These are phyloP conservation scores for Mortierella sp. DNA, from an alignment of 371 early-diverging fungal genomes.

Conservation along the genomic window DNA sequence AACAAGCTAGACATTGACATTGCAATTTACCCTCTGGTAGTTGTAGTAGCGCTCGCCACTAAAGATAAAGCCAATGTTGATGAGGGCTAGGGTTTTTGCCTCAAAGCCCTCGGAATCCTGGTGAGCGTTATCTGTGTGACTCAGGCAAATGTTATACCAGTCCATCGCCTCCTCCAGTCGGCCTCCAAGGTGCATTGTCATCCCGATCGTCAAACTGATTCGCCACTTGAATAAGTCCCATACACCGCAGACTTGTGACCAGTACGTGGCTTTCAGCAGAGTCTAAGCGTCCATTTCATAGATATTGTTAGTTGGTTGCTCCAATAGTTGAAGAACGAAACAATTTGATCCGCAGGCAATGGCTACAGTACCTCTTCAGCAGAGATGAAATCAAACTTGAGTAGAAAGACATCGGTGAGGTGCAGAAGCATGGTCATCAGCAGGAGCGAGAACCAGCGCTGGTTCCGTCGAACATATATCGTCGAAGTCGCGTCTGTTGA, in stretches of 20 bases:
- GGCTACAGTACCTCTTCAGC: slow-evolving; percentile 41
- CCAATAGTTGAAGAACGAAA: background rate
- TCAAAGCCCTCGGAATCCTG: slow-evolving; percentile 51
- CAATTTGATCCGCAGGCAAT: slow-evolving; percentile 10
- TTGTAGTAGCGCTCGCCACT: slow-evolving; percentile 38
- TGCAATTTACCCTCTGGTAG: slow-evolving; percentile 25
- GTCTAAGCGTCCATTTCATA: slow-evolving; percentile 11
- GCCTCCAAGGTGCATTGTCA: slow-evolving; percentile 45
- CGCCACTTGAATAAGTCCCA: slow-evolving; percentile 52
- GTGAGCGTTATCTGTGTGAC: slow-evolving; percentile 17
- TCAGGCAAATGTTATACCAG: slow-evolving; percentile 48
- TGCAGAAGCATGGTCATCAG: slow-evolving; percentile 55
- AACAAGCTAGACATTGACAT: no score
- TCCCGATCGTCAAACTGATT: slow-evolving; percentile 37
- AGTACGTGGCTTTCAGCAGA: slow-evolving; percentile 46
- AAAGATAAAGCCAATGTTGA: slow-evolving; percentile 38
- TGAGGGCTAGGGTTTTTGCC: slow-evolving; percentile 45
- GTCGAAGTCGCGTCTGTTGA: slow-evolving; percentile 35
- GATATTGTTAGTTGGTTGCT: background rate
- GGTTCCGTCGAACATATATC: slow-evolving; percentile 34
- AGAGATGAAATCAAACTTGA: slow-evolving; percentile 38
- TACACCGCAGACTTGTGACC: slow-evolving; percentile 43
- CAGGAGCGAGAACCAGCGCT: slow-evolving; percentile 48
- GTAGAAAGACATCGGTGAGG: slow-evolving; percentile 38
- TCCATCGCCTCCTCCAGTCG: slow-evolving; percentile 40